A percentile compares a stretch with the other conserved stretches of the same genome.
phyloP scores from a whole-genome alignment of 768 basidiomycete species.

The Tulasnella sp. region DNA sequence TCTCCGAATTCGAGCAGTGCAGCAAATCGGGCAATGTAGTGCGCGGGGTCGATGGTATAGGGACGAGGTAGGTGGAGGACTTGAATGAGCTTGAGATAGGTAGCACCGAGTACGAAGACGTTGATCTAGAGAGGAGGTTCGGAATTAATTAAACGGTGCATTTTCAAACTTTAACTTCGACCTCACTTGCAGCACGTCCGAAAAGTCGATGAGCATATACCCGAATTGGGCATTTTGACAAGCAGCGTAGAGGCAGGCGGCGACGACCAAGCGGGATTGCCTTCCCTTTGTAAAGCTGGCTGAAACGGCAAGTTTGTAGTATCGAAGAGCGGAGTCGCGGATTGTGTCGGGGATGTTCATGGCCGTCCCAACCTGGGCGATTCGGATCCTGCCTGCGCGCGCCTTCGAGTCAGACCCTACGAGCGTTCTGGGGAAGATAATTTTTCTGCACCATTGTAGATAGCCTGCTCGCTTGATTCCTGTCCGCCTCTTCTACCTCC shows the following conservation, averaged over 20 bases:
- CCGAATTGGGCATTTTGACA: constrained; percentile 89
- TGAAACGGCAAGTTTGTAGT: constrained; percentile 91
- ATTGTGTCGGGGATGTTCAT: constrained; percentile 77
- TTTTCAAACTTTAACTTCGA: neutral
- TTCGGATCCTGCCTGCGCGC: constrained; percentile 71
- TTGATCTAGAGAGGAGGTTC: constrained; percentile 61
- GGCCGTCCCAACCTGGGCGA: constrained; percentile 74
- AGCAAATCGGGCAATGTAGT: constrained; percentile 94
- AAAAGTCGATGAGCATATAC: constrained; percentile 98
- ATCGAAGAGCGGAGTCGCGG: constrained; percentile 71
- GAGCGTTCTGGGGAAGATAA: neutral
- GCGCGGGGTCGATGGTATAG: constrained; percentile 74
- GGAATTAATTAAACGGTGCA: neutral
- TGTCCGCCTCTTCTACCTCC: constrained; percentile 73
- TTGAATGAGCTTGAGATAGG: constrained; percentile 90
- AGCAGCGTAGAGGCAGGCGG: constrained; percentile 91
- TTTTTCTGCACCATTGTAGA: constrained; percentile 71
- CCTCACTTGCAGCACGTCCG: constrained; percentile 82
- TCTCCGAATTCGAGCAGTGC: constrained; percentile 94
- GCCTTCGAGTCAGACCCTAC: neutral
- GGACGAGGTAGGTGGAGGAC: constrained; percentile 75
- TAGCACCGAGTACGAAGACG: constrained; percentile 94
- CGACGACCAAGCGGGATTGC: constrained; percentile 87
- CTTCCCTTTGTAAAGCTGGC: constrained; percentile 93
- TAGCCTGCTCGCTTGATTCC: constrained; percentile 87